Conservation (phyloP, 2,329 filamentous ascomycete species). For the Nemania serpens region DNA sequence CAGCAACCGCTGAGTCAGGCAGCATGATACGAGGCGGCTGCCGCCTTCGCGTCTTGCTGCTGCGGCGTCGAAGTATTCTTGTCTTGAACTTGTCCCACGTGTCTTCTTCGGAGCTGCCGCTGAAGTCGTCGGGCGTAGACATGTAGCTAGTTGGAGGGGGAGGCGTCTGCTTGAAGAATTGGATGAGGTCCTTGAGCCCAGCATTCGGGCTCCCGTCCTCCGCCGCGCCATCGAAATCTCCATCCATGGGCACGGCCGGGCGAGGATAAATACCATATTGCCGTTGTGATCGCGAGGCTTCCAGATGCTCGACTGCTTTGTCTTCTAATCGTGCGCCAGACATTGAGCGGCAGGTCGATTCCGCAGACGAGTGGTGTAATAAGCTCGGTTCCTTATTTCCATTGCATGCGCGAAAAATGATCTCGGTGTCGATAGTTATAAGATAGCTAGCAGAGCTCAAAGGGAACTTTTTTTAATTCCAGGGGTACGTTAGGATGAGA, state of each 20-base stretch:
- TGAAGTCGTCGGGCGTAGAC: slow-evolving; percentile 47
- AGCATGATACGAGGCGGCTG: slow-evolving; percentile 45
- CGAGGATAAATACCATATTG: slow-evolving; percentile 19
- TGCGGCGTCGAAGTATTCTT: slow-evolving; percentile 47
- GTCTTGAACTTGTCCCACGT: slow-evolving; percentile 51
- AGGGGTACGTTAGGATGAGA: slow-evolving; percentile 25
- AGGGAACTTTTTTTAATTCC: slow-evolving; percentile 25
- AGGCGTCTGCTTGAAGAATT: slow-evolving; percentile 54
- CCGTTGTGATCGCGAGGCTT: slow-evolving; percentile 7
- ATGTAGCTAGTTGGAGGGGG: slow-evolving; percentile 56
- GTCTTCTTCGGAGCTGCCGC: slow-evolving; percentile 36
- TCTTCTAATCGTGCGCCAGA: slow-evolving; percentile 18
- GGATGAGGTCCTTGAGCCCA: slow-evolving; percentile 21
- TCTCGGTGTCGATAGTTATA: slow-evolving; percentile 30
- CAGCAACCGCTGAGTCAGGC: slow-evolving; percentile 61
- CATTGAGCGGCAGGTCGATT: slow-evolving; percentile 26
- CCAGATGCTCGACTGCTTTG: slow-evolving; percentile 12
- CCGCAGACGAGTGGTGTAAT: slow-evolving; percentile 17
- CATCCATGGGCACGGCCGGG: slow-evolving; percentile 24
- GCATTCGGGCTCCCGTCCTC: slow-evolving; percentile 33
- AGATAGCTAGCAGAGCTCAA: slow-evolving; percentile 20
- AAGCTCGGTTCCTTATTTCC: slow-evolving; percentile 18
- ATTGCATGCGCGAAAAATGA: slow-evolving; percentile 20
- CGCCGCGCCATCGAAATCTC: slow-evolving; percentile 41
- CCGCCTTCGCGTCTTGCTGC: slow-evolving; percentile 42